Percentiles rank a stretch among this genome's conserved stretches.
Conservation (phyloP, 2,329 filamentous ascomycete genomes). For the Fusarium tuaranense region DNA sequence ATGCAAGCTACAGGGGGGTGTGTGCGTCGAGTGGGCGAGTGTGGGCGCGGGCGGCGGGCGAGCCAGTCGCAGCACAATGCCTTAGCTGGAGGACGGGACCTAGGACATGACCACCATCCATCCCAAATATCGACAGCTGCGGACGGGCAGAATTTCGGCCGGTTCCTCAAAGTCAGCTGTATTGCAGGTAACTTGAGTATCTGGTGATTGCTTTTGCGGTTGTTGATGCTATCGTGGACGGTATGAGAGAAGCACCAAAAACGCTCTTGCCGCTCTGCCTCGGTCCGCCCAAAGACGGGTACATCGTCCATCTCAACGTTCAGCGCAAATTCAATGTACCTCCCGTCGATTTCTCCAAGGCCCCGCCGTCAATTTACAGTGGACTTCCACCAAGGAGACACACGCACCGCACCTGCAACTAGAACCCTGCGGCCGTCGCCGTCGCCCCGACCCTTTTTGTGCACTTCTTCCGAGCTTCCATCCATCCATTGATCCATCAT, state of each 20-base stretch:
- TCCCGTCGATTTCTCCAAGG: background rate
- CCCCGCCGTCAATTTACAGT: constrained; percentile 37
- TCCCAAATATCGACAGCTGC: constrained; percentile 1
- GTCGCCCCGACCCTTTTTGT: constrained; percentile 38
- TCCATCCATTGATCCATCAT: constrained; percentile 20
- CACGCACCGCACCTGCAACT: constrained; percentile 30
- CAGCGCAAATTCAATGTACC: constrained; percentile 15
- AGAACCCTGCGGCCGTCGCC: constrained; percentile 36
- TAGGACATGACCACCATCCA: constrained; percentile 13
- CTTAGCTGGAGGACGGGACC: constrained; percentile 10
- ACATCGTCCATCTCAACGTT: background rate
- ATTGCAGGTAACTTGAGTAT: background rate
- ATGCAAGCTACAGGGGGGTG: constrained; percentile 48
- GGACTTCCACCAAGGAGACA: constrained; percentile 9
- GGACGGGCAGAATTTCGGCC: constrained; percentile 4
- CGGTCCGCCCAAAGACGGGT: background rate
- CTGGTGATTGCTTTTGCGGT: background rate
- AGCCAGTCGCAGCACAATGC: constrained; percentile 28
- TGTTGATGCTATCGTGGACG: background rate
- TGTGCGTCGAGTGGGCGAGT: constrained; percentile 39
- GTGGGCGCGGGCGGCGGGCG: constrained; percentile 34
- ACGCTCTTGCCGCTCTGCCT: background rate
- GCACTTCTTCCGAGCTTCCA: constrained; percentile 22
- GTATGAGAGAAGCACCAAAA: background rate
- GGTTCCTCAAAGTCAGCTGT: background rate